Percentiles rank a stretch among this genome's conserved stretches.
Conservation (phyloP, 805 yeast genomes). For the Cyberlindnera xylosilytica region DNA sequence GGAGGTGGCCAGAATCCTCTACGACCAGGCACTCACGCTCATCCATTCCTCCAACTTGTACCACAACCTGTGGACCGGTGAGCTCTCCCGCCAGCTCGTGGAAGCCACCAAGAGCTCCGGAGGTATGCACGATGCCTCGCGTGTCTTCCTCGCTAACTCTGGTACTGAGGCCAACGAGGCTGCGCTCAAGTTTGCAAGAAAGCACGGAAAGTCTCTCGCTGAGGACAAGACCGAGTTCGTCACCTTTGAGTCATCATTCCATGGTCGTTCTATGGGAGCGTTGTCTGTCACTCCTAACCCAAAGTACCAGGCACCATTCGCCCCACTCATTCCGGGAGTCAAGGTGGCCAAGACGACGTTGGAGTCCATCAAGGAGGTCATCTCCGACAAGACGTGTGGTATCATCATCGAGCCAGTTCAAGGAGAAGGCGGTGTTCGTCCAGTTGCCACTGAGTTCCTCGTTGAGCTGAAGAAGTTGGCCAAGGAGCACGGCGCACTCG, state of each 20-base stretch:
- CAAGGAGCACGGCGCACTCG: conserved; percentile 61
- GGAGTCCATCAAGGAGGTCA: conserved; percentile 49
- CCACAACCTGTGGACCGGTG: conserved; percentile 81
- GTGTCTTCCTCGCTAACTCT: conserved; percentile 68
- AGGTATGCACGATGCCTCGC: conserved; percentile 77
- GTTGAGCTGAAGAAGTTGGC: conserved; percentile 65
- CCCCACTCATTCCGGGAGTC: conserved; percentile 90
- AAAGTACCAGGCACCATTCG: conserved; percentile 88
- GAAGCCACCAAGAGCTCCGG: conserved; percentile 65
- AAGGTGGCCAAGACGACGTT: conserved; percentile 62
- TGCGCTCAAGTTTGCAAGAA: conserved; percentile 76
- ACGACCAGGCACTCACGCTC: conserved; percentile 68
- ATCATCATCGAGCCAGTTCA: conserved; percentile 96
- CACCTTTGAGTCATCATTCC: conserved; percentile 88
- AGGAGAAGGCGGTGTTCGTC: conserved; percentile 95
- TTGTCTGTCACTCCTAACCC: conserved; percentile 88
- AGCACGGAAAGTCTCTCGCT: conserved; percentile 59
- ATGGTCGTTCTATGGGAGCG: conserved; percentile 94
- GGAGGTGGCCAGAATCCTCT: conserved; percentile 65
- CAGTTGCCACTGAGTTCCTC: conserved; percentile 62
- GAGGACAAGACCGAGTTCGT: conserved; percentile 69
- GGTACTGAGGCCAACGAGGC: conserved; percentile 84
- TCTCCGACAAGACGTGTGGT: conserved; percentile 57
- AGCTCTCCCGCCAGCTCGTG: conserved; percentile 68
- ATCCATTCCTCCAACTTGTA: conserved; percentile 85